Conservation (phyloP, 257 asterid genomes). For the Solanum pinnatisectum region DNA sequence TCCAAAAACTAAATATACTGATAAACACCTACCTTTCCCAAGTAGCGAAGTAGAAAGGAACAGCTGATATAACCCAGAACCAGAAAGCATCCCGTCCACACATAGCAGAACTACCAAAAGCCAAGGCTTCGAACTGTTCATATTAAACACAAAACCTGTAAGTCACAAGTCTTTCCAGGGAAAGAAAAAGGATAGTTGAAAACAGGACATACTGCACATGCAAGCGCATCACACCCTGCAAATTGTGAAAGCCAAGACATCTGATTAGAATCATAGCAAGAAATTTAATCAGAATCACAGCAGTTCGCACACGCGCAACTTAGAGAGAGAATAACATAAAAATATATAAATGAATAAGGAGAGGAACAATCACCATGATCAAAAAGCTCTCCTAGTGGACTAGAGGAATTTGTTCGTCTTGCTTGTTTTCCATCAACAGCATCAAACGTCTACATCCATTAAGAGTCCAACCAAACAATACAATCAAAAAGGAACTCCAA, state of each 20-base stretch:
- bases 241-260: conserved; percentile 7
- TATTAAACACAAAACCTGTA: conserved; percentile 6
- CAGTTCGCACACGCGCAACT: not conserved
- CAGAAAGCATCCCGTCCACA: conserved; percentile 69
- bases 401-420: conserved; percentile 85
- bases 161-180: not conserved
- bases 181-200: conserved; percentile 1
- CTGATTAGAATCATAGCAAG: conserved; percentile 5
- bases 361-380: conserved; percentile 61
- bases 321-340: not conserved
- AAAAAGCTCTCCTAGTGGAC: conserved; percentile 93
- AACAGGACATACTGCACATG: conserved; percentile 71
- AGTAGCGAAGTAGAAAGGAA: conserved; percentile 77
- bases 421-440: conserved; percentile 99
- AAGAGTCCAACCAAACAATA: conserved; percentile 7
- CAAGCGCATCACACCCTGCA: conserved; percentile 98
- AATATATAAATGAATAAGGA: not conserved
- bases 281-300: not conserved
- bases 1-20: not conserved
- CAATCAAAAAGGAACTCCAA: not conserved
- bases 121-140: conserved; percentile 69
- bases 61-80: conserved; percentile 87
- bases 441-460: conserved; percentile 66
- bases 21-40: conserved; percentile 73
- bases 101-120: conserved; percentile 91